Evolutionary conservation across 495 filamentous ascomycete genomes (phyloP).

Genomic region (Penicillium antarcticum): DNA sequence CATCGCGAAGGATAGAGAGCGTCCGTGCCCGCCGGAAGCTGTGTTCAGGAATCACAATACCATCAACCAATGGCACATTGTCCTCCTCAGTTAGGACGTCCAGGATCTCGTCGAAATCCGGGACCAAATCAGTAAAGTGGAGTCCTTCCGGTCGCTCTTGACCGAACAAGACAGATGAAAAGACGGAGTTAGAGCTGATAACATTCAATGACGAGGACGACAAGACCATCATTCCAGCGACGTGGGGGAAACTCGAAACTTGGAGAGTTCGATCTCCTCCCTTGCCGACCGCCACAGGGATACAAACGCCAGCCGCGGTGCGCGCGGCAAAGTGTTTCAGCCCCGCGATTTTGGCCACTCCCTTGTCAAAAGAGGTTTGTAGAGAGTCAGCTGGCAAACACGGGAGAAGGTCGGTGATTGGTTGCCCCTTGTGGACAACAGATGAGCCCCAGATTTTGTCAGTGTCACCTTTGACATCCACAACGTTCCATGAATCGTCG

Average conservation of each 20-base stretch:
- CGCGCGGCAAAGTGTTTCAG: slow-evolving; percentile 78
- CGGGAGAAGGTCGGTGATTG: slow-evolving; percentile 74
- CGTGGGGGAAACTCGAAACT: slow-evolving; percentile 92
- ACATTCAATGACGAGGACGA: slow-evolving; percentile 72
- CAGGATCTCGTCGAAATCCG: slow-evolving; percentile 80
- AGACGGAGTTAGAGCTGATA: slow-evolving; percentile 90
- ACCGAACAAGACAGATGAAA: slow-evolving; percentile 88
- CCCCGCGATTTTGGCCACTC: slow-evolving; percentile 65
- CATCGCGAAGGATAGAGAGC: slow-evolving; percentile 76
- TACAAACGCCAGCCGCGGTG: slow-evolving; percentile 66
- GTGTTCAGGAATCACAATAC: slow-evolving; percentile 95
- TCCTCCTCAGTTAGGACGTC: slow-evolving; percentile 82
- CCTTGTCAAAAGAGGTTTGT: slow-evolving; percentile 56
- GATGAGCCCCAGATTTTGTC: slow-evolving; percentile 79
- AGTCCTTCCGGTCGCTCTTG: slow-evolving; percentile 77
- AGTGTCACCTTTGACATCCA: slow-evolving; percentile 62
- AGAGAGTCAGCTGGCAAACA: slow-evolving; percentile 72
- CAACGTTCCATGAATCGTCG: slow-evolving; percentile 69
- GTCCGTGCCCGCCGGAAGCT: slow-evolving; percentile 88
- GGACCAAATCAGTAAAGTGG: slow-evolving; percentile 75
- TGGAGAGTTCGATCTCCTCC: slow-evolving; percentile 64
- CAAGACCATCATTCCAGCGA: slow-evolving; percentile 93
- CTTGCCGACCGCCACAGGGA: slow-evolving; percentile 74
- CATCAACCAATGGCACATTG: slow-evolving; percentile 74
- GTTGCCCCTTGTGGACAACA: slow-evolving; percentile 59